A percentile compares a stretch with the other conserved stretches of the same genome.
Evolutionary conservation across 306 rosid species (phyloP).

Genomic region (Prosopis cineraria): DNA sequence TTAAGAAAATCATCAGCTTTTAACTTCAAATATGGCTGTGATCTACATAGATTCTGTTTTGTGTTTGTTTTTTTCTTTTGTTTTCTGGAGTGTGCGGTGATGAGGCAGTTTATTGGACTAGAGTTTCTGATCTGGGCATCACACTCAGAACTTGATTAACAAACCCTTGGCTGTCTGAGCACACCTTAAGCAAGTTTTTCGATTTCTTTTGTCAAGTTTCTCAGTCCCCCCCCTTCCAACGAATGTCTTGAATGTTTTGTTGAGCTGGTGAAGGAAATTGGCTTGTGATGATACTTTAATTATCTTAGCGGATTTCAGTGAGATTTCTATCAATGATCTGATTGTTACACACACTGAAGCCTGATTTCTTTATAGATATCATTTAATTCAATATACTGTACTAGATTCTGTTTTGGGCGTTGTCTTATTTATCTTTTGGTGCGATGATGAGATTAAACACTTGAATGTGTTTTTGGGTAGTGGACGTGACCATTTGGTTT

Average conservation of each 20-base stretch:
- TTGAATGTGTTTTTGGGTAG: slow-evolving; percentile 75
- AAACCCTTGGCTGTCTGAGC: too few relatives aligned
- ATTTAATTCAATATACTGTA: not conserved
- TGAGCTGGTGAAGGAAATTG: not conserved
- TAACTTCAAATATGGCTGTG: too few relatives aligned
- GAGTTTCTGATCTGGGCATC: too few relatives aligned
- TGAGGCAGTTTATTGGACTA: slow-evolving; percentile 70
- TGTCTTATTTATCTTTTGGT: not conserved
- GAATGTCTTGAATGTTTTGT: not conserved
- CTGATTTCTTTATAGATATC: not conserved
- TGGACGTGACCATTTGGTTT: slow-evolving; percentile 54
- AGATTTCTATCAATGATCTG: slow-evolving; percentile 80
- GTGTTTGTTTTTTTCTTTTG: not conserved
- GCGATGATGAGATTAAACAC: slow-evolving; percentile 86
- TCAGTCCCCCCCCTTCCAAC: too few relatives aligned
- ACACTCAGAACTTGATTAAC: too few relatives aligned
- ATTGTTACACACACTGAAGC: slow-evolving; percentile 98
- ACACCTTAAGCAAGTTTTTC: not conserved
- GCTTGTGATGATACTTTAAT: slow-evolving; percentile 69
- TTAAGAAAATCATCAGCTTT: too few relatives aligned
- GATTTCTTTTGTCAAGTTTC: not conserved
- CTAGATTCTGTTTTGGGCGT: not conserved
- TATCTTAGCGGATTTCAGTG: slow-evolving; percentile 99
- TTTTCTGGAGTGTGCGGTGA: slow-evolving; percentile 54
- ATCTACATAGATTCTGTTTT: not conserved